Evolutionary conservation across 805 yeast genomes (phyloP).

Genomic region (Pichia gijzeniarum): DNA sequence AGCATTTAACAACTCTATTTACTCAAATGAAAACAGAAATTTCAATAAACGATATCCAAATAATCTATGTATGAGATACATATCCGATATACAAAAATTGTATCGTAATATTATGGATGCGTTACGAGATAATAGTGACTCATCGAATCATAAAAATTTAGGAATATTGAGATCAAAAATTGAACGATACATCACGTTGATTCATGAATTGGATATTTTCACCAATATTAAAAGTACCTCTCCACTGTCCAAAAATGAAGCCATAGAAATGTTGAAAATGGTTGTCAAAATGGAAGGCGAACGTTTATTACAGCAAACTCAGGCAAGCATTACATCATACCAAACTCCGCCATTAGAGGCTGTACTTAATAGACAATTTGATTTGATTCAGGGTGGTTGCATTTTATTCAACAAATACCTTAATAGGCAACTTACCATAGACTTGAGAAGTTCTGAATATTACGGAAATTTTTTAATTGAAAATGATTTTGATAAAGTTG

Average conservation of each 20-base stretch:
- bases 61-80: constrained; percentile 1
- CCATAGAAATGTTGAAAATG: background rate
- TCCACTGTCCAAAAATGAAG: constrained; percentile 5
- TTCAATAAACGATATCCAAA: constrained; percentile 8
- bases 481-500: no score
- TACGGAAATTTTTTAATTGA: background rate
- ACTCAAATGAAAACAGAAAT: constrained; percentile 5
- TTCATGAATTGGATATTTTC: constrained; percentile 6
- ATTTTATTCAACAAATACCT: constrained; percentile 4
- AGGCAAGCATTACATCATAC: background rate
- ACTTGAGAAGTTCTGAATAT: background rate
- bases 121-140: background rate
- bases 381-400: constrained; percentile 9
- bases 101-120: background rate
- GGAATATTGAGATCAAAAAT: background rate
- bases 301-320: background rate
- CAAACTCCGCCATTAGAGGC: constrained; percentile 6
- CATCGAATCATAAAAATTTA: background rate
- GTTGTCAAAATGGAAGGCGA: constrained; percentile 3
- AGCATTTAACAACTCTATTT: constrained; percentile 1
- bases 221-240: constrained; percentile 3
- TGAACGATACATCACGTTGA: constrained; percentile 8
- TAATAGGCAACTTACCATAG: constrained; percentile 1
- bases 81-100: background rate
- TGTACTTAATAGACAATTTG: background rate